Evolutionary conservation across 495 filamentous ascomycete genomes (phyloP), one percentile per base, ranked within the genome.

Genomic region (Filosporella fistucella): DNA sequence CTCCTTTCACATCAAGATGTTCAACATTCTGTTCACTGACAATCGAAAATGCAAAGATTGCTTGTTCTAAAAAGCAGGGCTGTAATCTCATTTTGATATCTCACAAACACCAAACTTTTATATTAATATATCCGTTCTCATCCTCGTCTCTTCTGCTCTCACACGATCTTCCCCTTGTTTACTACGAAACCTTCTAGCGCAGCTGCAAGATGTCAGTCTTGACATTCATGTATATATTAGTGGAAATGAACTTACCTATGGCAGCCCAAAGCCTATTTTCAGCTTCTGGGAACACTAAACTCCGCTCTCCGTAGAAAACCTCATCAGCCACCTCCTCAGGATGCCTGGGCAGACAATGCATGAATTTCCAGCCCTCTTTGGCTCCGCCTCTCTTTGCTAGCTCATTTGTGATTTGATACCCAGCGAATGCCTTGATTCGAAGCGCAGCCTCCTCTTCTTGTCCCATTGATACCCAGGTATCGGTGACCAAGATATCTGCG

Each of bases 381-480:
- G 93, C 93, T 24, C 89, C 89, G 32, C 91, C 93, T 35, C 81
- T 75, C 67, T 83, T 73, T 2, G 89, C 93, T 28, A 98, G 67
- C 38, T 88, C 85, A 11, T 78, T 67, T 2, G 89, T 95, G 54
- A 98, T 84, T 63, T 96, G 91, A 65, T 88, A 98, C 25, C 91
- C 90, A 23, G 76, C 73, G 59, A 98, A 98, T 22, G 81, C 88
- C 66, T 82, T 79, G 50, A 96, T 57, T 47, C 86, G 72, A 68
- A 84, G 81, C 45, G 77, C 71, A 25, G 80, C 71, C 69, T 96
- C 90, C 36, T 75, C 80, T 67, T 98, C 93, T 70, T 96, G 90
- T 32, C 93, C 93, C 93, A 96, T 96, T 0, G 88, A 94, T 28
- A 95, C 75, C 91, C 91, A 98, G 8, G 93, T 98, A 59, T 98